Evolutionary conservation across 805 yeast genomes (phyloP).

Genomic region (Hanseniaspora hatyaiensis): DNA sequence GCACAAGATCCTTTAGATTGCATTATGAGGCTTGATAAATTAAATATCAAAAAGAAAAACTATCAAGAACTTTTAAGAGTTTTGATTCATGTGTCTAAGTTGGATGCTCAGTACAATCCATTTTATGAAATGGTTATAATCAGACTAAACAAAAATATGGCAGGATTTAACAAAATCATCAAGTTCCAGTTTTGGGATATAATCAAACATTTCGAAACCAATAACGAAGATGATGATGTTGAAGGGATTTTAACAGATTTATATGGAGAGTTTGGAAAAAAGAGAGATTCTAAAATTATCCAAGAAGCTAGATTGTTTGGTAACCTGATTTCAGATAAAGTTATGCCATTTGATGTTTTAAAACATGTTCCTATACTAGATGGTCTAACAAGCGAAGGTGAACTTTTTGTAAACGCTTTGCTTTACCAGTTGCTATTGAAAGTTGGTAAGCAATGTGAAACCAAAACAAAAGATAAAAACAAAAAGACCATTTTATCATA

Average conservation of each 20-base stretch:
- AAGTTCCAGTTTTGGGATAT: constrained; percentile 87
- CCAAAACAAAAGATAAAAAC: constrained; percentile 26
- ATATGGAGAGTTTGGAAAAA: constrained; percentile 40
- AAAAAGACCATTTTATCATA: constrained; percentile 19
- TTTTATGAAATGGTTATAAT: constrained; percentile 43
- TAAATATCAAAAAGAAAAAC: constrained; percentile 66
- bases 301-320: constrained; percentile 80
- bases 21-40: constrained; percentile 64
- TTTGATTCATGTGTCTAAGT: constrained; percentile 69
- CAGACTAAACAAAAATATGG: constrained; percentile 47
- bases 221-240: constrained; percentile 29
- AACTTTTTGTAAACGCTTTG: constrained; percentile 60
- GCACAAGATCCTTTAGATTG: constrained; percentile 88
- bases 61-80: constrained; percentile 80
- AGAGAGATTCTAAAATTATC: constrained; percentile 46
- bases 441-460: constrained; percentile 52
- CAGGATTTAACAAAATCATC: constrained; percentile 40
- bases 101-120: constrained; percentile 75
- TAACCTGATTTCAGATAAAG: constrained; percentile 56
- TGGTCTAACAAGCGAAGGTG: constrained; percentile 46
- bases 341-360: constrained; percentile 60
- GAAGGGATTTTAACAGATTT: constrained; percentile 27
- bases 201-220: constrained; percentile 55
- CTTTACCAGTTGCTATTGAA: constrained; percentile 56
- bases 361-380: constrained; percentile 64